These are phyloP conservation scores for Neospora caninum DNA, from an alignment of 169 alveolate species.

Conservation along the genomic window DNA sequence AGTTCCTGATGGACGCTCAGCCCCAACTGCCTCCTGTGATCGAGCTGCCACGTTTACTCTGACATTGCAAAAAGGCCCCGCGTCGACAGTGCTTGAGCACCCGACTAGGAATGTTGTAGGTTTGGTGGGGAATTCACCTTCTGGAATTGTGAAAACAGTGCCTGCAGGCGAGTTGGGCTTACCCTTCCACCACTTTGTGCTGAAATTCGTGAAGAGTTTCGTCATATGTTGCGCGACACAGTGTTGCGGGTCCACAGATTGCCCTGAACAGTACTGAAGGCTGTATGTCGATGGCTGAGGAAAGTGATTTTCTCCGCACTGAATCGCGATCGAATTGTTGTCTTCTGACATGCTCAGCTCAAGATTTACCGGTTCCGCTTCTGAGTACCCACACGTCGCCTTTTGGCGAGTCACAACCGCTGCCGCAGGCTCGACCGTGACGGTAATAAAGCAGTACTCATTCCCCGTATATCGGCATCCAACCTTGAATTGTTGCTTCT, in stretches of 20 bases:
- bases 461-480: neutral
- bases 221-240: neutral
- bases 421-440: neutral
- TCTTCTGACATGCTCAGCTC: neutral
- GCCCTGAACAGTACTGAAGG: neutral
- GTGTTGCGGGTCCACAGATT: neutral
- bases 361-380: neutral
- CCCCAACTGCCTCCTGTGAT: too few relatives aligned
- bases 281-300: neutral
- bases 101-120: neutral
- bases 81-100: neutral
- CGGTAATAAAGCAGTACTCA: neutral
- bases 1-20: too few relatives aligned
- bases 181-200: neutral
- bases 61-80: constrained; percentile 6
- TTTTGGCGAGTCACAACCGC: neutral
- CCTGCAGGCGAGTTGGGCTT: neutral
- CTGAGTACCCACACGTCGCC: neutral
- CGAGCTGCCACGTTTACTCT: neutral
- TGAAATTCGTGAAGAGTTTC: neutral
- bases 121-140: neutral
- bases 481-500: neutral
- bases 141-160: neutral
- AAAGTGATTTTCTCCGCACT: neutral
- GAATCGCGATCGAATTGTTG: neutral